Base-by-base conservation (phyloP, 805 yeast species). In the Wickerhamiella kazuoi region DNA sequence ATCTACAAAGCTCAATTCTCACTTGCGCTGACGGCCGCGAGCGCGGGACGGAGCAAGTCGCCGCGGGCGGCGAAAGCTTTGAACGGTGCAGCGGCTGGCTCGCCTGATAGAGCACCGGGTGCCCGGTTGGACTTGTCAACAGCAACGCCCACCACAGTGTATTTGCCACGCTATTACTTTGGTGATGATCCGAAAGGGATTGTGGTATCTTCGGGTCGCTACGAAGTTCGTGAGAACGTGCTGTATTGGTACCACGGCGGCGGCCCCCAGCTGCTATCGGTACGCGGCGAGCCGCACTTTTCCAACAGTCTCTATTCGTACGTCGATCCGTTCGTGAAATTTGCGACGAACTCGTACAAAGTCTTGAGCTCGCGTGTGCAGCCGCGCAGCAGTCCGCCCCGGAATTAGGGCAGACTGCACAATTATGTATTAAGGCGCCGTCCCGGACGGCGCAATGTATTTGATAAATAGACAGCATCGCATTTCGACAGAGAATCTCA, bases 161-260 rank as follows among this genome's bases (percentile, higher is more conserved):
- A 64, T 50, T 50, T 83, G 21, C 96, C 96, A 0, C 64, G 63
- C 20, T 68, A 74, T 64, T 94, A 86, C 54, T 84, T 69, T 63
- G 73, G 39, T n/a, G 21, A 30, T 14, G 20, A 21, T 16, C 35
- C 41, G 2, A 17, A 11, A 7, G 16, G 23, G 7, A 34, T 40
- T 3, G 16, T n/a, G 18, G 38, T 34, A 3, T 30, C 47, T 11
- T 36, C 44, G 13, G 53, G 51, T 31, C 15, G 35, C 13, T 32
- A 34, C 24, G 36, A 24, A 43, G 38, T 37, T 36, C 38, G 46
- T 9, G 43, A 42, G 30, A 41, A 44, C 24, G 29, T 45, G 18
- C 46, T 50, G 21, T 37, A 36, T 23, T 51, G 57, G 52, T 20
- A 35, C 29, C 51, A 43, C 34, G 46, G 36, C 8, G 37, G 19